Base-by-base conservation (phyloP, 495 filamentous ascomycete species). In the Podospora anserina region DNA sequence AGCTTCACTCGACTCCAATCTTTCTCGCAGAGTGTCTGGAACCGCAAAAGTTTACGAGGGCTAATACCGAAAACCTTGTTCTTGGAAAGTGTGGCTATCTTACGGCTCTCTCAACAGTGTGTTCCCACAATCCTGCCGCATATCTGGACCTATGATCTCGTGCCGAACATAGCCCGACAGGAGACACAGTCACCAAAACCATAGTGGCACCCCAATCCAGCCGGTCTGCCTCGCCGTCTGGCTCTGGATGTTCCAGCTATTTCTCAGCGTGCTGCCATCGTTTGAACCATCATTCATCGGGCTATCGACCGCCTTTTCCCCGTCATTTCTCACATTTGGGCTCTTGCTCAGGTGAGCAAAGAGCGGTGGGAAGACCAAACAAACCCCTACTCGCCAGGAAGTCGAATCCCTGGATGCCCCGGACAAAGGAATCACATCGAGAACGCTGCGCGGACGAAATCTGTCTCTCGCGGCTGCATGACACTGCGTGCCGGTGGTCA, bases 321-420 rank as follows among this genome's bases (percentile, higher is more conserved):
- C 39, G 70, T 81, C 77, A 82, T 59, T 77, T 80, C 69, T 83
- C 80, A 84, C 68, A 77, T 80, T 69, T 71, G 71, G 69, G 74
- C 74, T 64, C 64, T 66, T 76, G 78, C 77, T 81, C 78, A 77
- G 78, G 69, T 71, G 62, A 65, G 69, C 66, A 83, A 82, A 79
- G 72, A 78, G 80, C 80, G 81, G 81, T 83, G 79, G 80, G 63
- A 71, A 62, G 30, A 61, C 71, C 79, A 82, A 84, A 82, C 79
- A 63, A 26, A 30, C 23, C 9, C 75, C 59, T 61, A 65, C 69
- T 77, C 77, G 76, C 44, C 76, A 74, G 77, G 75, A 76, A 73
- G 75, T 78, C 81, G 80, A 82, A 77, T 83, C 76, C 79, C 74
- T 78, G 77, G 72, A 69, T 74, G 56, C 71, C 63, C 70, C 6